Conservation (phyloP, 2,329 filamentous ascomycete species). For the Paecilomyces formosus region DNA sequence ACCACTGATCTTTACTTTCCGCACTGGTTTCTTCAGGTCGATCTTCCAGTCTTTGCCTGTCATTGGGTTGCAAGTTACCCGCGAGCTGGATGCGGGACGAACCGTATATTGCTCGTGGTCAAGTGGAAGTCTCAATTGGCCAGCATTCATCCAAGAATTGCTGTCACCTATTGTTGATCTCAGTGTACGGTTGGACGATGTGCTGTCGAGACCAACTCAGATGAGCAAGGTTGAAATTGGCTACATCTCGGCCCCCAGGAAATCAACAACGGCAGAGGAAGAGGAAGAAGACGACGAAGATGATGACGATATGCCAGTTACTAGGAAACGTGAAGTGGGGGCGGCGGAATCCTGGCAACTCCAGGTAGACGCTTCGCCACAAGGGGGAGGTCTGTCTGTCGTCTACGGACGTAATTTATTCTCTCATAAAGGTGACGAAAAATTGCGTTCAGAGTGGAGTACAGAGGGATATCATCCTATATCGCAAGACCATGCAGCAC, state of each 20-base stretch:
- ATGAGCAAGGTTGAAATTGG: slow-evolving; percentile 27
- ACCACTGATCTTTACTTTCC: slow-evolving; percentile 24
- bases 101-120: slow-evolving; percentile 27
- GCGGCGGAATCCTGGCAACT: slow-evolving; percentile 27
- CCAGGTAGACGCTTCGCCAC: slow-evolving; percentile 20
- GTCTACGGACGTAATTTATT: slow-evolving; percentile 33
- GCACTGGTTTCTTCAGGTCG: slow-evolving; percentile 21
- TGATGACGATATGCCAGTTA: slow-evolving; percentile 10
- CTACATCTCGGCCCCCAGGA: slow-evolving; percentile 20
- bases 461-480: slow-evolving; percentile 31
- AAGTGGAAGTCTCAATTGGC: slow-evolving; percentile 31
- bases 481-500: slow-evolving; percentile 17
- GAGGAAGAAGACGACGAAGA: slow-evolving; percentile 17
- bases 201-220: slow-evolving; percentile 11
- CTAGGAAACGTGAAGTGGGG: slow-evolving; percentile 10
- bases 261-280: slow-evolving; percentile 11
- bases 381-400: slow-evolving; percentile 19
- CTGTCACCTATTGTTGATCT: slow-evolving; percentile 16
- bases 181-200: slow-evolving; percentile 13
- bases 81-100: slow-evolving; percentile 22
- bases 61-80: slow-evolving; percentile 23
- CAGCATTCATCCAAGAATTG: slow-evolving; percentile 15
- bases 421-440: slow-evolving; percentile 23
- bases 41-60: slow-evolving; percentile 19
- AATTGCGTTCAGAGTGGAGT: slow-evolving; percentile 32